Base-by-base conservation (phyloP, 805 yeast genomes). In the Ogataea glucozyma region DNA sequence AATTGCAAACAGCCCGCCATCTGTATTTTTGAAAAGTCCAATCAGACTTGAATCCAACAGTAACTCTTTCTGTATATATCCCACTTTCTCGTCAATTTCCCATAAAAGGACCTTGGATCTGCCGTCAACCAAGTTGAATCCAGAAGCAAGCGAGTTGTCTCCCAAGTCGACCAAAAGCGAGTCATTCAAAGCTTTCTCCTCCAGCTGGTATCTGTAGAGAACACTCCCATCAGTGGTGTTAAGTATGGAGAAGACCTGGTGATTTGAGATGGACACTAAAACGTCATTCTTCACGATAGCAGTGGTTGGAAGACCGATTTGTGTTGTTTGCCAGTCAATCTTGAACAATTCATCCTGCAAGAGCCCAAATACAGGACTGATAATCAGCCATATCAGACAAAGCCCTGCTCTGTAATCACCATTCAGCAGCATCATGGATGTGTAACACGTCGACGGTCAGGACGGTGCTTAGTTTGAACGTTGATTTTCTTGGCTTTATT, bases 311-410 rank as follows among this genome's bases (percentile, higher is more conserved):
- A 56, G 51, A 1, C 83, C 83, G 21, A 75, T 58, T 38, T 69
- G 71, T 22, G 65, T 66, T 7, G 69, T 57, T 34, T 77, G 72
- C 83, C 83, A 80, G 51, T 81, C 87, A 24, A 66, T 65, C 13
- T 61, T 60, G 54, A 73, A 77, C 0, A 82, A 80, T 46, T 79
- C 82, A 40, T 79, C 83, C 19, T 70, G 61, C 6, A 54, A 46
- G 13, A 54, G 44, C 27, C 53, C 48, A 18, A 35, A 26, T 19
- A 33, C 47, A 11, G 43, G 45, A 14, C 35, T 27, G 8, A 43
- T 20, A 22, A 52, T 21, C 32, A 46, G 31, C 27, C 33, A 40
- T 20, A 44, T 11, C 12, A 36, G 24, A 27, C 29, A 13, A 34
- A 34, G 29, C 8, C 26, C 27, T 14, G 29, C 20, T 23, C 11